Evolutionary conservation across 1,139 yeast species (phyloP).

Genomic region (Kodamaea fungicola): DNA sequence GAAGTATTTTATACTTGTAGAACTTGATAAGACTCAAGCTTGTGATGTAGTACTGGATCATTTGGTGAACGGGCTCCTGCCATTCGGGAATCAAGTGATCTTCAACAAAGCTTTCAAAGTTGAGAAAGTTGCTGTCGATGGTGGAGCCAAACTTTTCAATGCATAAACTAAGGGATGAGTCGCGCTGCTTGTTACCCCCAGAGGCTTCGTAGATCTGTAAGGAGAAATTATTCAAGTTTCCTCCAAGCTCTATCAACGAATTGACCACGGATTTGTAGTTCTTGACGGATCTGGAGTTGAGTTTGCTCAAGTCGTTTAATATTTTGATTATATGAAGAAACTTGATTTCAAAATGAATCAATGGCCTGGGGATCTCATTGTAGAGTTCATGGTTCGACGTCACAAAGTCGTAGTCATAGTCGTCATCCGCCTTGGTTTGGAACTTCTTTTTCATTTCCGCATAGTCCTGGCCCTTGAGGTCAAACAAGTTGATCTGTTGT

Average conservation of each 20-base stretch:
- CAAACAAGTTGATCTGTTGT: slow-evolving; percentile 33
- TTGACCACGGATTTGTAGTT: slow-evolving; percentile 28
- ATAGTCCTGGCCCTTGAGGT: slow-evolving; percentile 22
- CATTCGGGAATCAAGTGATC: slow-evolving; percentile 39
- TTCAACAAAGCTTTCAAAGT: slow-evolving; percentile 37
- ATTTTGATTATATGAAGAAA: slow-evolving; percentile 34
- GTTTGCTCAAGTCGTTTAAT: slow-evolving; percentile 31
- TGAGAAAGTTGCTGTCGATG: slow-evolving; percentile 39
- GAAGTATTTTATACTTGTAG: slow-evolving; percentile 45
- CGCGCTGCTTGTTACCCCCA: slow-evolving; percentile 11
- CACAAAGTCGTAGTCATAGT: slow-evolving; percentile 4
- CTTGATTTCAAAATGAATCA: slow-evolving; percentile 33
- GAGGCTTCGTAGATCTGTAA: slow-evolving; percentile 37
- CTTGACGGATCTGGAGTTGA: slow-evolving; percentile 31
- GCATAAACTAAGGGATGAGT: slow-evolving; percentile 28
- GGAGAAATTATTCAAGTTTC: slow-evolving; percentile 46
- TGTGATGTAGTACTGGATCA: slow-evolving; percentile 37
- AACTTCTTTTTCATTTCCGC: slow-evolving; percentile 6
- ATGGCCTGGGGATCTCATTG: slow-evolving; percentile 26
- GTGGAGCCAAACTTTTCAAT: slow-evolving; percentile 48
- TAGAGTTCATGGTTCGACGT: slow-evolving; percentile 4
- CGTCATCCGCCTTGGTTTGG: slow-evolving; percentile 2
- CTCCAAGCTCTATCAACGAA: slow-evolving; percentile 42
- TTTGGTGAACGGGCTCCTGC: slow-evolving; percentile 46
- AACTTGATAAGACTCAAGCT: slow-evolving; percentile 40